phyloP scores from a whole-genome alignment of 2,329 filamentous ascomycete genomes.

The Ophiostoma quercus region DNA sequence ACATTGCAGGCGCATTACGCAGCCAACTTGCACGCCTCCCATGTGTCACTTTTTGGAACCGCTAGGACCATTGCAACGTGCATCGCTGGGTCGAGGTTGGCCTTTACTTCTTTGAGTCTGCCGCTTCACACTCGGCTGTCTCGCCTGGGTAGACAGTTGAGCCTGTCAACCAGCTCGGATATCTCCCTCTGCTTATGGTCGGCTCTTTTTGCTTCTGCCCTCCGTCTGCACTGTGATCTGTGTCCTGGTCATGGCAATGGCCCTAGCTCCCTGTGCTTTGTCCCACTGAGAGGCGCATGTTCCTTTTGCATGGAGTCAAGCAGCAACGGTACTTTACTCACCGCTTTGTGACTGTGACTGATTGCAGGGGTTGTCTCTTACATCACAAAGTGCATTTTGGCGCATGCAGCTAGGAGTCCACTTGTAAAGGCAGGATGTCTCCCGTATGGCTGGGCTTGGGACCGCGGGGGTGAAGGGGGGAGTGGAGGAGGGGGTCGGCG shows the following conservation, averaged over 20 bases:
- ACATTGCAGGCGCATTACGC: not conserved
- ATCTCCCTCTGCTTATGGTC: not conserved
- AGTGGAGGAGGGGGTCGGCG: constrained; percentile 19
- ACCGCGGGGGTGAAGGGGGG: constrained; percentile 22
- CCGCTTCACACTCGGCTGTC: not conserved
- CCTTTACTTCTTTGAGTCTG: not conserved
- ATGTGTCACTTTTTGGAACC: constrained; percentile 11
- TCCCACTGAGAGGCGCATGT: not conserved
- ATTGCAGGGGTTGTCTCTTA: constrained; percentile 18
- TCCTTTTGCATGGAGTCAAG: not conserved
- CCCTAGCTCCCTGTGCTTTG: not conserved
- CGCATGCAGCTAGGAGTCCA: constrained; percentile 22
- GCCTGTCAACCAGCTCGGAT: not conserved
- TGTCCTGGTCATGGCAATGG: not conserved
- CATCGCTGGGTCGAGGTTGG: not conserved
- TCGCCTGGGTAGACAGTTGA: not conserved
- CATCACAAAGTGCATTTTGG: not conserved
- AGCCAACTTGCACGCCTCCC: not conserved
- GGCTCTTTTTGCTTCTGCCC: not conserved
- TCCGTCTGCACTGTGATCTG: not conserved
- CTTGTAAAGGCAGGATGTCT: constrained; percentile 22
- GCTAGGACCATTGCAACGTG: not conserved
- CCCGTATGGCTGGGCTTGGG: constrained; percentile 27
- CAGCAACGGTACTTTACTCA: constrained; percentile 19
- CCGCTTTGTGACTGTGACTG: constrained; percentile 21